Base-by-base conservation (phyloP, 352 stramenopile species). In the Phytopythium helicoides region DNA sequence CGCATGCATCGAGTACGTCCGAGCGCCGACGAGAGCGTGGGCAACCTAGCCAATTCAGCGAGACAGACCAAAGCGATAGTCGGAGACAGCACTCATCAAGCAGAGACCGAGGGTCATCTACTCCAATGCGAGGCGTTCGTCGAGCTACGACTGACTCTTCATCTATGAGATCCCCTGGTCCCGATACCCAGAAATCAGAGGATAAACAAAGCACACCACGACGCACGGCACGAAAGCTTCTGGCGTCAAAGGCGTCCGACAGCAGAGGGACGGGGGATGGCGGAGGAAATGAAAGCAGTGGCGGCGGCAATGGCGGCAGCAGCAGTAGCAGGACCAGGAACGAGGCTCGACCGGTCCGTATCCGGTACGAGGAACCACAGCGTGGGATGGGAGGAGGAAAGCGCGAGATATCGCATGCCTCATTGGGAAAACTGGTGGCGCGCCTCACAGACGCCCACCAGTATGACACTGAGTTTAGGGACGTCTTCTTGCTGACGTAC, bases 401-500 rank as follows among this genome's bases (percentile, higher is more conserved):
- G 45, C 75, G 82, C 5, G 80, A 92, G 60, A 95, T 95, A 56
- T 91, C 83, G n/a, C 82, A 93, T 42, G 85, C 85, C 21, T 93
- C 85, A 8, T 63, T 95, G 6, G 85, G 85, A 14, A 92, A 92
- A 56, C 64, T 95, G 9, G 79, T 95, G 21, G 85, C 83, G 4
- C 82, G 82, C 7, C 61, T 95, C 4, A 95, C 85, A 12, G 85
- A 95, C 51, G 82, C 85, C 10, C 85, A 93, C 34, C 74, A 93
- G 66, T 92, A 89, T 51, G 85, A 95, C 50, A 89, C 69, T 10
- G 73, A 93, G 62, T 95, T 95, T 58, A 82, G 85, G 23, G 82
- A 95, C 44, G 71, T 90, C 18, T 95, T 95, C 51, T 45, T 95
- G 49, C 64, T 95, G 18, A 95, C 82, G 45, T 95, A 78, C 61